Evolutionary conservation across 73 alveolate species (phyloP).

Genomic region (Tetrahymena borealis): DNA sequence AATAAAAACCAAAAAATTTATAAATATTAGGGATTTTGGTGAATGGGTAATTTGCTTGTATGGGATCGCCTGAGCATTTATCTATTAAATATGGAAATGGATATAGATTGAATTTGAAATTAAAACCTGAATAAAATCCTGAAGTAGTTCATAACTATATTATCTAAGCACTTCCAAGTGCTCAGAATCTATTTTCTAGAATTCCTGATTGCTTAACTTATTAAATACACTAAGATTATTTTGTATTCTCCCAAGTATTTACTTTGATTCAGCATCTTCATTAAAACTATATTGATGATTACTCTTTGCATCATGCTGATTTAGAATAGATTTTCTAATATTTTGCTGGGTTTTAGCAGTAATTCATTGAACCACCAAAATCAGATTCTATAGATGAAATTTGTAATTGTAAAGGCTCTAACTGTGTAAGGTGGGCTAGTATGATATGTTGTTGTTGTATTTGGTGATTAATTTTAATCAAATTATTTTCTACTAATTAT

Average conservation of each 20-base stretch:
- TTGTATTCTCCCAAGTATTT: not conserved
- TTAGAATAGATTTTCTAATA: not conserved
- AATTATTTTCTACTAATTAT: too few relatives aligned
- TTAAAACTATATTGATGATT: not conserved
- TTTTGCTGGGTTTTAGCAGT: not conserved
- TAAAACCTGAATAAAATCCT: not conserved
- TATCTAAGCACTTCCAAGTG: not conserved
- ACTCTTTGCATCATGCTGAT: not conserved
- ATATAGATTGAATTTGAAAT: conserved; percentile 71
- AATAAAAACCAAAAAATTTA: not conserved
- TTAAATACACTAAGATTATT: not conserved
- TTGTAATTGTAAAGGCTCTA: not conserved
- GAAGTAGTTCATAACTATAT: not conserved
- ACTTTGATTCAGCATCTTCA: not conserved
- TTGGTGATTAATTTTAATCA: too few relatives aligned
- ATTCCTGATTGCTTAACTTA: not conserved
- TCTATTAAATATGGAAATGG: conserved; percentile 87
- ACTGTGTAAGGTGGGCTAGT: not conserved
- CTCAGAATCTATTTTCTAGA: not conserved
- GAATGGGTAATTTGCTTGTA: conserved; percentile 84
- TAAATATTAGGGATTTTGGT: conserved; percentile 66
- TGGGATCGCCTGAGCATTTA: conserved; percentile 83
- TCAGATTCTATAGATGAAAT: not conserved
- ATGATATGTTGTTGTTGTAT: not conserved
- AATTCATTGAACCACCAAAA: not conserved